Evolutionary conservation across 495 filamentous ascomycete genomes (phyloP).

Genomic region (Ascodesmis nigricans): DNA sequence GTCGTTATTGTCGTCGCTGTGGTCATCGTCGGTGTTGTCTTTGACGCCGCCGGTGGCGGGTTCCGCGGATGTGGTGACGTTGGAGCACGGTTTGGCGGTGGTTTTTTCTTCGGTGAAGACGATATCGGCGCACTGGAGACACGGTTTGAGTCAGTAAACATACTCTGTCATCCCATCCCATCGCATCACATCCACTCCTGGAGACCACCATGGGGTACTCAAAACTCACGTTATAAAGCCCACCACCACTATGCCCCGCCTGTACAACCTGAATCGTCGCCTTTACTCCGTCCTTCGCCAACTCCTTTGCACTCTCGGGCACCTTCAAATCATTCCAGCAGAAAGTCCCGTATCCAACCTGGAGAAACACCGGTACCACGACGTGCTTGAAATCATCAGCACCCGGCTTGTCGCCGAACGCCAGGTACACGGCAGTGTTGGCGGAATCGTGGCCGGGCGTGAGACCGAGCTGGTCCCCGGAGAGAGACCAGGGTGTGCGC

Average conservation of each 20-base stretch:
- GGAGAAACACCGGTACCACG: slow-evolving; percentile 28
- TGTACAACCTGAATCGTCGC: slow-evolving; percentile 44
- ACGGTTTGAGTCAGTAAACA: slow-evolving; percentile 3
- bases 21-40: slow-evolving; percentile 2
- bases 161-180: neutral
- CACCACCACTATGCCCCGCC: slow-evolving; percentile 30
- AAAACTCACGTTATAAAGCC: slow-evolving; percentile 32
- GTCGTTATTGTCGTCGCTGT: slow-evolving; percentile 1
- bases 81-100: slow-evolving; percentile 26
- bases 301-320: slow-evolving; percentile 14
- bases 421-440: slow-evolving; percentile 34
- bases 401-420: slow-evolving; percentile 30
- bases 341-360: slow-evolving; percentile 33
- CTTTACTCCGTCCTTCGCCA: slow-evolving; percentile 27
- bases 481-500: slow-evolving; percentile 31
- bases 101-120: slow-evolving; percentile 27
- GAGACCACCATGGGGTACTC: neutral
- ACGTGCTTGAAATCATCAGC: slow-evolving; percentile 33
- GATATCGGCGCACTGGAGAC: slow-evolving; percentile 37
- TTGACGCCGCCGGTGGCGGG: slow-evolving; percentile 17
- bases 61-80: slow-evolving; percentile 28
- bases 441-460: slow-evolving; percentile 34
- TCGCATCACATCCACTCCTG: neutral
- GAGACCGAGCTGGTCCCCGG: slow-evolving; percentile 30
- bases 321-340: slow-evolving; percentile 30